Conservation (phyloP, 305 asterid genomes). For the Fraxinus albicans region DNA sequence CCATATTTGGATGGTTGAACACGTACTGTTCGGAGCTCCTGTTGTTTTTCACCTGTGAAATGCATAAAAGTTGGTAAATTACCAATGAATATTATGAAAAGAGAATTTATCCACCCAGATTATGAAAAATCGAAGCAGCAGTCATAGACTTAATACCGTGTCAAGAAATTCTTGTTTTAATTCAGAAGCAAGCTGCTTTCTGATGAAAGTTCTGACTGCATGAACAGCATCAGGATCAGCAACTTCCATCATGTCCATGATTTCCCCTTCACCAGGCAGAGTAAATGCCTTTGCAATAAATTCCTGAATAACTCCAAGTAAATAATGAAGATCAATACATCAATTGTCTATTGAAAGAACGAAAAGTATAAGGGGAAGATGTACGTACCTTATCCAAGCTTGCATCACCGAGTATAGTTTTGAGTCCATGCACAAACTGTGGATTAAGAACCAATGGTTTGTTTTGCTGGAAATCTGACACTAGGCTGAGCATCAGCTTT, state of each 20-base stretch:
- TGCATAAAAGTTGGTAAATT: background rate
- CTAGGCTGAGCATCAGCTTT: slow-evolving; percentile 85
- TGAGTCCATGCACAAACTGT: slow-evolving; percentile 69
- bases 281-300: slow-evolving; percentile 91
- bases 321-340: background rate
- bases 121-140: background rate
- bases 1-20: slow-evolving; percentile 77
- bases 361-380: slow-evolving; percentile 1
- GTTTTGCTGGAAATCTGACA: slow-evolving; percentile 78
- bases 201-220: slow-evolving; percentile 71
- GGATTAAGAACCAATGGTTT: slow-evolving; percentile 72
- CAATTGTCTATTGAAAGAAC: background rate
- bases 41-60: slow-evolving; percentile 56
- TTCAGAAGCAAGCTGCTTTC: slow-evolving; percentile 83
- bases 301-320: slow-evolving; percentile 50
- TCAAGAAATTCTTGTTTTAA: slow-evolving; percentile 58
- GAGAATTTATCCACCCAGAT: background rate
- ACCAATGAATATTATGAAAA: background rate
- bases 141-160: slow-evolving; percentile 40
- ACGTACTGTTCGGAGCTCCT: slow-evolving; percentile 64
- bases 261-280: slow-evolving; percentile 89
- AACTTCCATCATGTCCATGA: slow-evolving; percentile 93
- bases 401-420: slow-evolving; percentile 63
- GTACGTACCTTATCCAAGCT: slow-evolving; percentile 74
- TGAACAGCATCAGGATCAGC: slow-evolving; percentile 99